Conservation (phyloP, 129 eudicot genomes). For the Smallanthus sonchifolius region DNA sequence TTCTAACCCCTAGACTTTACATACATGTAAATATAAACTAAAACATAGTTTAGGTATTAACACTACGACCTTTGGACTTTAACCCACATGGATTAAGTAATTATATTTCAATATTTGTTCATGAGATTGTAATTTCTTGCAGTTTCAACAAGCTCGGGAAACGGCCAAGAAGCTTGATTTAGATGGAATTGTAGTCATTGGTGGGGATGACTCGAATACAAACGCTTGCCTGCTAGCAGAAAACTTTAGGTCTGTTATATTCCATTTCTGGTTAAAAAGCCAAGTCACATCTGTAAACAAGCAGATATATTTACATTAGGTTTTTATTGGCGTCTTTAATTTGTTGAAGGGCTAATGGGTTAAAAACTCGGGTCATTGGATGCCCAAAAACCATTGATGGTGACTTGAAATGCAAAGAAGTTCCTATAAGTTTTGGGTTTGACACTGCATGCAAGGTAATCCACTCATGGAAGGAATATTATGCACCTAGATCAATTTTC, state of each 20-base stretch:
- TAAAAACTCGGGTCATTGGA: conserved; percentile 92
- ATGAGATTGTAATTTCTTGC: conserved; percentile 23
- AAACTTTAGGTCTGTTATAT: conserved; percentile 54
- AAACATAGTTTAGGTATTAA: too few relatives aligned
- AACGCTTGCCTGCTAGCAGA: conserved; percentile 97
- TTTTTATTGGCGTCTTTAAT: background rate
- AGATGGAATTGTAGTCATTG: conserved; percentile 89
- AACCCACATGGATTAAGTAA: too few relatives aligned
- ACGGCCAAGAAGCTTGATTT: conserved; percentile 71
- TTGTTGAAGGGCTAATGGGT: conserved; percentile 47
- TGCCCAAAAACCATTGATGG: conserved; percentile 99
- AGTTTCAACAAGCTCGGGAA: conserved; percentile 81
- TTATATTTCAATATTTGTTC: too few relatives aligned
- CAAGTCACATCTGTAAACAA: background rate
- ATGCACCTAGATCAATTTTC: background rate
- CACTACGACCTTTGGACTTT: too few relatives aligned
- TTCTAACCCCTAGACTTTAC: too few relatives aligned
- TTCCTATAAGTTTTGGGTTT: conserved; percentile 94
- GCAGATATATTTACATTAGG: background rate
- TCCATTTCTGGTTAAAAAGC: background rate
- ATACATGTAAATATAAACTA: too few relatives aligned
- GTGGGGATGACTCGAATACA: conserved; percentile 96
- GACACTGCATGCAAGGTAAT: conserved; percentile 99
- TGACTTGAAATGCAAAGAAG: conserved; percentile 92
- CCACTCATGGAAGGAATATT: background rate